Percentiles rank a stretch among this genome's conserved stretches.
These are phyloP conservation scores for Aspergillus sojae DNA, from an alignment of 2,329 filamentous ascomycete genomes.

Conservation along the genomic window DNA sequence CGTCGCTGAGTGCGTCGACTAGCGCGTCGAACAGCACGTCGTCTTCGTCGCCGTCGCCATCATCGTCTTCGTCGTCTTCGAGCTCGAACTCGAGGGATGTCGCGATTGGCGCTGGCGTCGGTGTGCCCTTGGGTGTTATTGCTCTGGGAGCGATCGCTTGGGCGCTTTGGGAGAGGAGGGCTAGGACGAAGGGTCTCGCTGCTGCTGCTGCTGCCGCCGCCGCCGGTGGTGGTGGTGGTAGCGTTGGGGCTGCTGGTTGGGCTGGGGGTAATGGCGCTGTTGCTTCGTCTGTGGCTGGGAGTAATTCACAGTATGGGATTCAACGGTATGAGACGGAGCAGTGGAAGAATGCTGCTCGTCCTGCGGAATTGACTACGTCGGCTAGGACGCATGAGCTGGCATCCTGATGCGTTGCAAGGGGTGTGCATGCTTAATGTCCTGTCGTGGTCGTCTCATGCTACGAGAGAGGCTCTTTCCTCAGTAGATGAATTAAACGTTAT, in stretches of 20 bases:
- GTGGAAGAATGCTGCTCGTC: not conserved
- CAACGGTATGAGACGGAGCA: not conserved
- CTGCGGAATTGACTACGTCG: not conserved
- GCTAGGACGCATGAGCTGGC: conserved; percentile 4
- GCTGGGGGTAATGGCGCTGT: not conserved
- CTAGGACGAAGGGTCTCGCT: not conserved
- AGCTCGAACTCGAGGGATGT: not conserved
- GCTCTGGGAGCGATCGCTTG: not conserved
- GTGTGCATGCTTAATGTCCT: not conserved
- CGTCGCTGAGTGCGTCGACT: not conserved
- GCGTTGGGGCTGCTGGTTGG: not conserved
- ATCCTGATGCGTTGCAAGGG: not conserved
- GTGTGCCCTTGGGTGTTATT: not conserved
- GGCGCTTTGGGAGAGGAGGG: not conserved
- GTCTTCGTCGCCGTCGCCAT: not conserved
- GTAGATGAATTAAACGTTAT: not conserved
- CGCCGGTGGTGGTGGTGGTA: not conserved
- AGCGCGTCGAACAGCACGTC: not conserved
- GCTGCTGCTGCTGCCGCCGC: not conserved
- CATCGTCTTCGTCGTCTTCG: not conserved
- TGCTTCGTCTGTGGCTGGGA: not conserved
- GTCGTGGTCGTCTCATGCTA: not conserved
- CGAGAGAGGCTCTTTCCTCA: not conserved
- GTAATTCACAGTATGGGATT: not conserved
- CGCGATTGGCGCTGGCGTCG: not conserved